phyloP scores from a whole-genome alignment of 2,329 filamentous ascomycete genomes.

The Leptosphaerulina australis region DNA sequence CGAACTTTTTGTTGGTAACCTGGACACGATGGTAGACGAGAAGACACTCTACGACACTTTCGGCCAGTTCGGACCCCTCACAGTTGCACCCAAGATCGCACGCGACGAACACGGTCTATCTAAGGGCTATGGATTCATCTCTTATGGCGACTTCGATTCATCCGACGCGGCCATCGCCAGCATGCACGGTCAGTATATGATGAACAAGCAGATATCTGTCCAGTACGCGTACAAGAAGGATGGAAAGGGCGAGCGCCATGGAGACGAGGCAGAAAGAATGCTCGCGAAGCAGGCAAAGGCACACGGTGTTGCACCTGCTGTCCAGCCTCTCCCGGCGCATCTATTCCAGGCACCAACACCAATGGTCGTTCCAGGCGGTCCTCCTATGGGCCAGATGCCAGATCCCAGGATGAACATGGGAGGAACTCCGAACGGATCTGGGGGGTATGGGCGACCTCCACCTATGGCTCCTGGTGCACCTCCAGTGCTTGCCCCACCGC shows the following conservation, averaged over 20 bases:
- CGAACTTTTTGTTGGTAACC: constrained; percentile 94
- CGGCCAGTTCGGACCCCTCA: constrained; percentile 83
- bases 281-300: constrained; percentile 91
- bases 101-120: constrained; percentile 86
- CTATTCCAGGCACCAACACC: constrained; percentile 60
- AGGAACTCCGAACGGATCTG: constrained; percentile 50
- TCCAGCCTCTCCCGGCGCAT: constrained; percentile 75
- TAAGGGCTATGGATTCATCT: constrained; percentile 97
- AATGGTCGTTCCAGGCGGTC: constrained; percentile 27
- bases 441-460: constrained; percentile 42
- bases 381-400: constrained; percentile 53
- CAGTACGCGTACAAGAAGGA: constrained; percentile 99
- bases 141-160: constrained; percentile 89
- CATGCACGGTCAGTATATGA: constrained; percentile 95
- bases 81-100: constrained; percentile 83
- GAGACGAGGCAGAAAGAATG: constrained; percentile 90
- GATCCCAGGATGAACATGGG: constrained; percentile 40
- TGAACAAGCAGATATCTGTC: constrained; percentile 95
- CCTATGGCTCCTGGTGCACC: constrained; percentile 39
- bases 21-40: constrained; percentile 93
- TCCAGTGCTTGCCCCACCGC: constrained; percentile 46
- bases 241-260: constrained; percentile 94
- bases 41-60: constrained; percentile 96
- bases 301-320: constrained; percentile 86
- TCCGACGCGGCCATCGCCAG: constrained; percentile 89